Conservation (phyloP, 2,329 filamentous ascomycete genomes). For the Beauveria varroae region DNA sequence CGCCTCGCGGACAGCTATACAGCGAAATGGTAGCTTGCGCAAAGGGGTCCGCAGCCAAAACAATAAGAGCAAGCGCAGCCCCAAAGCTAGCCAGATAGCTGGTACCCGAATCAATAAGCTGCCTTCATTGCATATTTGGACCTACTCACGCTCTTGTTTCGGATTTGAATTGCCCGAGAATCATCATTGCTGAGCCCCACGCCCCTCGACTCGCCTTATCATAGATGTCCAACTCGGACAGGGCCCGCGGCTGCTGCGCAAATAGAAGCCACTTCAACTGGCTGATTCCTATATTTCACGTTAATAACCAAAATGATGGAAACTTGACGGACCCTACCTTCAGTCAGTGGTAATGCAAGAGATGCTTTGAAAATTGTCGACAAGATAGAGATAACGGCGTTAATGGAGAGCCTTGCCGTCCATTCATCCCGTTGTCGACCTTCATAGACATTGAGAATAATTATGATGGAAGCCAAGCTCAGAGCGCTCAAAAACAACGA, state of each 20-base stretch:
- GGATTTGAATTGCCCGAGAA: not conserved
- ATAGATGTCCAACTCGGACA: not conserved
- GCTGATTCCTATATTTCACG: not conserved
- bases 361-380: slow-evolving; percentile 1
- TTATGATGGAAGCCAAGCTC: not conserved
- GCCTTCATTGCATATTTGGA: not conserved
- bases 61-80: not conserved
- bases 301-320: not conserved
- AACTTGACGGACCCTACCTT: not conserved
- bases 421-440: not conserved
- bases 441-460: not conserved
- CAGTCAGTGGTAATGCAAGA: not conserved
- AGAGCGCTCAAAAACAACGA: not conserved
- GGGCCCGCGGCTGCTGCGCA: not conserved
- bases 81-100: slow-evolving; percentile 7
- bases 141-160: not conserved
- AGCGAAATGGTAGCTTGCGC: slow-evolving; percentile 5
- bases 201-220: slow-evolving; percentile 1
- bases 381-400: not conserved
- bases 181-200: slow-evolving; percentile 3
- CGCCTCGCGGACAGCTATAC: not conserved
- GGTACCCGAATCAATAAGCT: not conserved
- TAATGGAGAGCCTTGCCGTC: not conserved
- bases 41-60: not conserved
- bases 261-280: slow-evolving; percentile 6